Percentiles rank a stretch among this genome's conserved stretches.
These are phyloP conservation scores for Aspergillus niger DNA, from an alignment of 2,329 filamentous ascomycete genomes.

Conservation along the genomic window DNA sequence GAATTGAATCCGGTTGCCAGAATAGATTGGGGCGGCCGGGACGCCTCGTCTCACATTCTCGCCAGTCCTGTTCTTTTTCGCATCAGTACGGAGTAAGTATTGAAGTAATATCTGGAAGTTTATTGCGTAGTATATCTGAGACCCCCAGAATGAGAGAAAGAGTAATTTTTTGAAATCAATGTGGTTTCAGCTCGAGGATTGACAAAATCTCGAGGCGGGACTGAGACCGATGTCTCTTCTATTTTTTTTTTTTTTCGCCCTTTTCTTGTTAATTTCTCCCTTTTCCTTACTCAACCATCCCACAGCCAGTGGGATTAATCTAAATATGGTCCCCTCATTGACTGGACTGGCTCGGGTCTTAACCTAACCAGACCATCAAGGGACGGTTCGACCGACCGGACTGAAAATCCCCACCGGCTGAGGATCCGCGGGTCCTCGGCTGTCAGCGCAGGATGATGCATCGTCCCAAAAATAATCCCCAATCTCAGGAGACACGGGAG, in stretches of 20 bases:
- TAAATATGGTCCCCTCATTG: not conserved
- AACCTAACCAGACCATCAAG: not conserved
- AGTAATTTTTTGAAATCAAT: not conserved
- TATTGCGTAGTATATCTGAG: conserved; percentile 7
- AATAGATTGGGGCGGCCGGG: conserved; percentile 6
- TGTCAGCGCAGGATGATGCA: conserved; percentile 14
- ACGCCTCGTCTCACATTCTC: conserved; percentile 17
- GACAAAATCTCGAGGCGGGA: not conserved
- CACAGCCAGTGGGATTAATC: not conserved
- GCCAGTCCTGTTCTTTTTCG: not conserved
- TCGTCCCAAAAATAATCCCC: conserved; percentile 10
- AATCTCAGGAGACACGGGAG: not conserved
- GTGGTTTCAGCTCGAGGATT: not conserved
- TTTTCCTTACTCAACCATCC: not conserved
- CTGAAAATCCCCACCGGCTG: conserved; percentile 5
- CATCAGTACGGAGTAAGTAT: not conserved
- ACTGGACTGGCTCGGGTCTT: not conserved
- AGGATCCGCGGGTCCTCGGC: conserved; percentile 14
- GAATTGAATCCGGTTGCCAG: conserved; percentile 12
- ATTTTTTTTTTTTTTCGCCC: no score
- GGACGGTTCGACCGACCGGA: conserved; percentile 15
- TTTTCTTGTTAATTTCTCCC: no score
- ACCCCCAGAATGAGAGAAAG: not conserved
- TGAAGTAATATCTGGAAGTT: not conserved
- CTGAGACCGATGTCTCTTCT: no score